Base-by-base conservation (phyloP, 805 yeast species). In the Metschnikowia continentalis region DNA sequence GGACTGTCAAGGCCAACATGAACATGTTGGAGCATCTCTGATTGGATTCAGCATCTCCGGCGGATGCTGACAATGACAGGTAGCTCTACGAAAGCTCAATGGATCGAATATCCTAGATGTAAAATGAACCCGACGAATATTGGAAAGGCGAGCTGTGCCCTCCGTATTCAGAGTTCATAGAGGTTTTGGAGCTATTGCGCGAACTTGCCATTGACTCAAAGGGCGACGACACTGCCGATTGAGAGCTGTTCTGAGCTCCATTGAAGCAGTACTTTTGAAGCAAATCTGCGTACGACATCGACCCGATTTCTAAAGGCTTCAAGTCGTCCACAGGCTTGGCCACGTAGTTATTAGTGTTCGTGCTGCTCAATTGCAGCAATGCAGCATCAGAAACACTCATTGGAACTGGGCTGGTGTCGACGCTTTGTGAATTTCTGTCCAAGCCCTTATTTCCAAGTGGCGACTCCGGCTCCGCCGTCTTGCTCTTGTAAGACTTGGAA, bases 221-320 rank as follows among this genome's bases (percentile, higher is more conserved):
- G 11, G 55, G 44, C 36, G 39, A 38, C 48, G 46, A 51, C 13
- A 23, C 46, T 2, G 20, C 46, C 40, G 33, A 48, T n/a, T 30
- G 40, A 32, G 13, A 37, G 11, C 33, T 30, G 36, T 14, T 32
- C n/a, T 50, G 51, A 4, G 69, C 66, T 37, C 68, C 68, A 47
- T 64, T 66, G 57, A 71, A 71, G 54, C 76, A 71, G 49, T 68
- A 71, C 32, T 63, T 66, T 48, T 65, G 67, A 48, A 71, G 58
- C 51, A 71, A 61, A 53, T 68, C 72, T 2, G 71, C 60, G 51
- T 71, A 71, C 17, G 61, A 54, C 56, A 65, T 56, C 32, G 66
- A 57, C 49, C 57, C 59, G 50, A 66, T 60, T 35, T 55, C 54
- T 26, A 61, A 19, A 3, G 43, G 15, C 10, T 37, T 46, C 26